phyloP scores from a whole-genome alignment of 202 grass and related monocot species.

The Digitaria exilis region DNA sequence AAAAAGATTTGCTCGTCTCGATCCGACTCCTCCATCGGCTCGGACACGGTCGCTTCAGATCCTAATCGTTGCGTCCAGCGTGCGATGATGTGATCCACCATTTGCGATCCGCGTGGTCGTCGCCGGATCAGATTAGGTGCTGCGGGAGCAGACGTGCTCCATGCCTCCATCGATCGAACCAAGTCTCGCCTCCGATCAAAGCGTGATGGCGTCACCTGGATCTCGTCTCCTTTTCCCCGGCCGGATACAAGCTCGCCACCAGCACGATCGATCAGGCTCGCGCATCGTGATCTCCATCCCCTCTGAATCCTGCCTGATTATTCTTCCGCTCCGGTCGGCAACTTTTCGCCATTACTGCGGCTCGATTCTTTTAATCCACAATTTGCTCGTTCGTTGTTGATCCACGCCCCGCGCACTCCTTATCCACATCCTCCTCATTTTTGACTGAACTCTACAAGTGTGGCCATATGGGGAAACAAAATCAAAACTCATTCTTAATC shows the following conservation, averaged over 20 bases:
- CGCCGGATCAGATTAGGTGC: not conserved
- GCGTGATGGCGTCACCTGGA: not conserved
- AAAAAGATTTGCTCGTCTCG: no score
- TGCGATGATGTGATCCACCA: no score
- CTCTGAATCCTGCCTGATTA: no score
- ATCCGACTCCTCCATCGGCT: no score
- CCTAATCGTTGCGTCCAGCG: not conserved
- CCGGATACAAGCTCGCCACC: not conserved
- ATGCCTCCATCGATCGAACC: no score
- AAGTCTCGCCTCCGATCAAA: no score
- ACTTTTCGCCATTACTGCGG: constrained; percentile 7
- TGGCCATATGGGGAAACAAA: not conserved
- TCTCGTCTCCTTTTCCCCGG: not conserved
- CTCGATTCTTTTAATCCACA: not conserved
- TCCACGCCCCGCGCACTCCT: not conserved
- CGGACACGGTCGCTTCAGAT: no score
- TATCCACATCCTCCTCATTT: not conserved
- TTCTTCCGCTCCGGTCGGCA: not conserved
- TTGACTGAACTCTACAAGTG: not conserved
- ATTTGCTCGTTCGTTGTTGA: not conserved
- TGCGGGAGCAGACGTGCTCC: no score
- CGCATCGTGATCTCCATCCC: not conserved
- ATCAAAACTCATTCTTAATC: not conserved
- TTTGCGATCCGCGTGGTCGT: no score
- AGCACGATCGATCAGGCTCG: not conserved